These are phyloP conservation scores for Omphalotus olearius DNA, from an alignment of 1,284 basidiomycete species.

Conservation along the genomic window DNA sequence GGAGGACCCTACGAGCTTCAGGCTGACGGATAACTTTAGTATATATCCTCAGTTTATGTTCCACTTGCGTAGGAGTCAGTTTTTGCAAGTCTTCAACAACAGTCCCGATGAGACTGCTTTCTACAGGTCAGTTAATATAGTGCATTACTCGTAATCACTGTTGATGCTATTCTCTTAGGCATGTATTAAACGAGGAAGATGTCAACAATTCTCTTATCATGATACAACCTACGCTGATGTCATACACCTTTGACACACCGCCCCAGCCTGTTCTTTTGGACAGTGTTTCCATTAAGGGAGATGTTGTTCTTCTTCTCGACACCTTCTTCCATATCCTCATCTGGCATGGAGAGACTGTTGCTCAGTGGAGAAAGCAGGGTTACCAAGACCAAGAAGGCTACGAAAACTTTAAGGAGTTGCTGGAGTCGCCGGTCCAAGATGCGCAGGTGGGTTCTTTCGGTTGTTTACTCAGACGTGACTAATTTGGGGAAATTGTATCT, in stretches of 20 bases:
- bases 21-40: slow-evolving; percentile 92
- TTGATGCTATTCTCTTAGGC: slow-evolving; percentile 42
- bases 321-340: slow-evolving; percentile 99
- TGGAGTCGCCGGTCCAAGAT: slow-evolving; percentile 79
- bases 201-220: slow-evolving; percentile 99
- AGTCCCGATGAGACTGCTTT: slow-evolving; percentile 99
- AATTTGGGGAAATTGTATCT: slow-evolving; percentile 7
- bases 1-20: slow-evolving; percentile 94
- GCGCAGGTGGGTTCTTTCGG: slow-evolving; percentile 50
- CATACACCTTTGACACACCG: slow-evolving; percentile 88
- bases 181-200: slow-evolving; percentile 95
- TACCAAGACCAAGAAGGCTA: slow-evolving; percentile 99
- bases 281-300: slow-evolving; percentile 95
- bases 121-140: slow-evolving; percentile 63
- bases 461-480: not conserved
- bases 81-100: slow-evolving; percentile 99
- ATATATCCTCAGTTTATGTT: slow-evolving; percentile 99
- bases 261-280: slow-evolving; percentile 96
- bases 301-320: slow-evolving; percentile 96
- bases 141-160: slow-evolving; percentile 1
- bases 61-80: slow-evolving; percentile 95
- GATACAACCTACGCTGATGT: slow-evolving; percentile 99
- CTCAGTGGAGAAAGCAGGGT: slow-evolving; percentile 98
- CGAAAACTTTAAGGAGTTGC: slow-evolving; percentile 95
- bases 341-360: slow-evolving; percentile 97